A percentile compares a stretch with the other conserved stretches of the same genome.
These are phyloP conservation scores for Myxozyma geophila DNA, from an alignment of 805 yeast genomes.

Conservation along the genomic window DNA sequence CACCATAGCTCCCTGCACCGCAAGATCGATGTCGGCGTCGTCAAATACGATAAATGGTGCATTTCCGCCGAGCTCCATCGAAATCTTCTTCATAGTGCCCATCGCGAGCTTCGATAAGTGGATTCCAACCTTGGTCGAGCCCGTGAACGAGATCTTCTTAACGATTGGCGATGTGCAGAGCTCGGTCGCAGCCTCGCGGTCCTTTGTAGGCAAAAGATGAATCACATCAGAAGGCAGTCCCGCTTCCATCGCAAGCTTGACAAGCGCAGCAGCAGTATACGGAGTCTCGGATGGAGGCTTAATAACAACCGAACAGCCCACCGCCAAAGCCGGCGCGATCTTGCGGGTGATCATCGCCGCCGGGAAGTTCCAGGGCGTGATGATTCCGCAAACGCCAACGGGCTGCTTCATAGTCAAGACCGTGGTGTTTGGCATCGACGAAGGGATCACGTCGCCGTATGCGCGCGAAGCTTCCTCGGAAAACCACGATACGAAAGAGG, in stretches of 20 bases:
- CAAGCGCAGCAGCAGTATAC: slow-evolving; percentile 70
- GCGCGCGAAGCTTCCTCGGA: slow-evolving; percentile 78
- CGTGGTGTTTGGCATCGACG: slow-evolving; percentile 44
- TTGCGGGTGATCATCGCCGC: slow-evolving; percentile 52
- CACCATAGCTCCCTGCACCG: slow-evolving; percentile 66
- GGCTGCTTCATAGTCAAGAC: slow-evolving; percentile 71
- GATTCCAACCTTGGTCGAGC: slow-evolving; percentile 76
- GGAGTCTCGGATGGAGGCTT: slow-evolving; percentile 83
- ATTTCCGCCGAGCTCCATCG: slow-evolving; percentile 80
- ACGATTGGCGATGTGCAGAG: slow-evolving; percentile 60
- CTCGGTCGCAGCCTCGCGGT: slow-evolving; percentile 53
- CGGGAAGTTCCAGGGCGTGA: slow-evolving; percentile 88
- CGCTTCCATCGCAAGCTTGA: slow-evolving; percentile 62
- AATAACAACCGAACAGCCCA: slow-evolving; percentile 76
- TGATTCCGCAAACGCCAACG: slow-evolving; percentile 76
- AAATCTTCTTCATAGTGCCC: slow-evolving; percentile 68
- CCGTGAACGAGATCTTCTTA: slow-evolving; percentile 75
- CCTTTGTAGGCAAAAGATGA: slow-evolving; percentile 58
- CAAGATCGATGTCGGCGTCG: slow-evolving; percentile 69
- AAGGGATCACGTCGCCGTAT: slow-evolving; percentile 62
- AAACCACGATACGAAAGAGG: slow-evolving; percentile 88
- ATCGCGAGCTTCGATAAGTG: slow-evolving; percentile 63
- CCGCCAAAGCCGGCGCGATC: slow-evolving; percentile 72
- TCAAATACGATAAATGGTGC: slow-evolving; percentile 81
- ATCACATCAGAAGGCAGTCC: slow-evolving; percentile 73